Evolutionary conservation across 2,329 filamentous ascomycete genomes (phyloP).

Genomic region (Colletotrichum sp.): DNA sequence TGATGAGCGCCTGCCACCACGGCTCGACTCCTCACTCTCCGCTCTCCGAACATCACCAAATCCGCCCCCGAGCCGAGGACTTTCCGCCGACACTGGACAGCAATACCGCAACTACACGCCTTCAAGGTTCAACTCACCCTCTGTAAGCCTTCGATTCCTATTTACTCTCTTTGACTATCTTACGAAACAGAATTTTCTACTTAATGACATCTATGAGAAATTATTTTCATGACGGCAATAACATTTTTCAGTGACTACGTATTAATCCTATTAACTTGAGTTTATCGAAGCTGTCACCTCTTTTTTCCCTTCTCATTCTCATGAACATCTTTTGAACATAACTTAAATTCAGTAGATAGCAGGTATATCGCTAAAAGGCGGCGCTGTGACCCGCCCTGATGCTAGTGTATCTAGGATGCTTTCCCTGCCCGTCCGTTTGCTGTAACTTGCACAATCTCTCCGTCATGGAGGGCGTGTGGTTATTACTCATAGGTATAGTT

Average conservation of each 20-base stretch:
- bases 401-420: not conserved
- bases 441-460: not conserved
- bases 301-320: not conserved
- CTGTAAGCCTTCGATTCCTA: not conserved
- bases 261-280: not conserved
- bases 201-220: not conserved
- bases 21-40: not conserved
- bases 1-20: not conserved
- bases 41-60: not conserved
- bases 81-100: not conserved
- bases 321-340: not conserved
- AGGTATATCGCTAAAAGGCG: not conserved
- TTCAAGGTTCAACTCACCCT: not conserved
- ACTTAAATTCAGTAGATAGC: not conserved
- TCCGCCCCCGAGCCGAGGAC: conserved; percentile 4
- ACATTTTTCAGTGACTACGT: not conserved
- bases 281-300: not conserved
- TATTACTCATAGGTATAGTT: not conserved
- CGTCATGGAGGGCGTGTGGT: not conserved
- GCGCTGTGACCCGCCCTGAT: not conserved
- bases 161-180: not conserved
- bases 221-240: not conserved
- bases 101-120: not conserved
- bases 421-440: not conserved
- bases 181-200: not conserved